These are phyloP conservation scores for Globisporangium splendens DNA, from an alignment of 352 stramenopile genomes.

Conservation along the genomic window DNA sequence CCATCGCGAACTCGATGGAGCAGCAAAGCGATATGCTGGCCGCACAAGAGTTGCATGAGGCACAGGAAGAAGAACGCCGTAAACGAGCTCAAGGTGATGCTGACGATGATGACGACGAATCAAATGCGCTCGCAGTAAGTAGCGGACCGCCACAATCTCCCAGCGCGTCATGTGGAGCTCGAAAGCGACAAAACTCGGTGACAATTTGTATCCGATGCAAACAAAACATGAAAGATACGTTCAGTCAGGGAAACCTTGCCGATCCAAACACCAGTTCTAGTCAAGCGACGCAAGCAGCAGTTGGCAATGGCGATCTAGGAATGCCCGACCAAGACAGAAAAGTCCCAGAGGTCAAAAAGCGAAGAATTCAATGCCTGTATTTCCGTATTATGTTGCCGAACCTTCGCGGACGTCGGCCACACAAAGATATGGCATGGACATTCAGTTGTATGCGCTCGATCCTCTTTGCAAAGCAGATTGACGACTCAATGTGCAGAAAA, in stretches of 20 bases:
- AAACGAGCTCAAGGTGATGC: conserved; percentile 37
- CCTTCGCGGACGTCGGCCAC: conserved; percentile 72
- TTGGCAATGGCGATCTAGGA: neutral
- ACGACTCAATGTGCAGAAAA: conserved; percentile 70
- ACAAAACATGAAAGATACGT: conserved; percentile 36
- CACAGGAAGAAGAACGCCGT: conserved; percentile 47
- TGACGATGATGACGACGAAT: conserved; percentile 28
- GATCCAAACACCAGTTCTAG: conserved; percentile 1
- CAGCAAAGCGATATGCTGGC: conserved; percentile 74
- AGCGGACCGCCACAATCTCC: too few relatives aligned
- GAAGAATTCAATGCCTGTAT: conserved; percentile 78
- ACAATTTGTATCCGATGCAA: conserved; percentile 63
- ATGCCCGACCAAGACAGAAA: conserved; percentile 5
- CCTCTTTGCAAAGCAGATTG: conserved; percentile 83
- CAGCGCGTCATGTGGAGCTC: neutral
- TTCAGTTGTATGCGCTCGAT: conserved; percentile 89
- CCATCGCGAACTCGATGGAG: conserved; percentile 68
- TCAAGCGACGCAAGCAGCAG: neutral
- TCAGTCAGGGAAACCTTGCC: conserved; percentile 13
- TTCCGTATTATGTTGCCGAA: conserved; percentile 92
- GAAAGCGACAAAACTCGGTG: conserved; percentile 2
- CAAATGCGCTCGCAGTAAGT: neutral
- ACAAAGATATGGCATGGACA: conserved; percentile 80
- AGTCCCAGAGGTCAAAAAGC: conserved; percentile 21
- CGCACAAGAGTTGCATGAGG: conserved; percentile 47